phyloP scores from a whole-genome alignment of 2,329 filamentous ascomycete genomes.

The Cytospora mali region DNA sequence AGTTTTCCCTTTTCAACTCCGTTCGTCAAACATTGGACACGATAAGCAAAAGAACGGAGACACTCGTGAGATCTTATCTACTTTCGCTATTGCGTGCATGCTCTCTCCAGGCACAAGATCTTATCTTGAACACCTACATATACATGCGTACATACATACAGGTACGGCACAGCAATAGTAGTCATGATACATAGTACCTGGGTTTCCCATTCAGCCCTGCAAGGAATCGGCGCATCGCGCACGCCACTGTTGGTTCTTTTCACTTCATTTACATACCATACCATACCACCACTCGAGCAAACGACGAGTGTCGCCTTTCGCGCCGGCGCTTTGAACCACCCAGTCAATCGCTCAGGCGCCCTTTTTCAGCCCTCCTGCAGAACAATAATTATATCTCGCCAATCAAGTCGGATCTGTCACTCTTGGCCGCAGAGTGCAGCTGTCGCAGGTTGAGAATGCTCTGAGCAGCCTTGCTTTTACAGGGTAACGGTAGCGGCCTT shows the following conservation, averaged over 20 bases:
- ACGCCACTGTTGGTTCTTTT: not conserved
- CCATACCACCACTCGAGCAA: not conserved
- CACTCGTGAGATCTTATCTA: not conserved
- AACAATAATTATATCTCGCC: conserved; percentile 17
- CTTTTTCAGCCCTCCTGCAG: conserved; percentile 14
- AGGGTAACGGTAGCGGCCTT: no score
- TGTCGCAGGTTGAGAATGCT: conserved; percentile 5
- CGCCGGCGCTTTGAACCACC: conserved; percentile 14
- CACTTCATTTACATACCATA: not conserved
- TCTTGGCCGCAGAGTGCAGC: conserved; percentile 14
- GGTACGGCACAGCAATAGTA: no score
- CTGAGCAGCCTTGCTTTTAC: conserved; percentile 8
- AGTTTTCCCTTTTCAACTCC: conserved; percentile 9
- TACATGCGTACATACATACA: no score
- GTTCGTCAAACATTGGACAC: conserved; percentile 8
- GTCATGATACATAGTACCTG: no score
- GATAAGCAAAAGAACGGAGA: not conserved
- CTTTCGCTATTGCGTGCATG: conserved; percentile 5
- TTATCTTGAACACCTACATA: not conserved
- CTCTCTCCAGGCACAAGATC: conserved; percentile 9
- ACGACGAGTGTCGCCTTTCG: conserved; percentile 18
- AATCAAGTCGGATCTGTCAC: conserved; percentile 13
- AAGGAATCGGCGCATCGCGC: not conserved
- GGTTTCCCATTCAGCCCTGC: conserved; percentile 15
- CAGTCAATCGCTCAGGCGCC: conserved; percentile 9